Conservation (phyloP, 2,329 filamentous ascomycete genomes). For the Thielaviopsis populi region DNA sequence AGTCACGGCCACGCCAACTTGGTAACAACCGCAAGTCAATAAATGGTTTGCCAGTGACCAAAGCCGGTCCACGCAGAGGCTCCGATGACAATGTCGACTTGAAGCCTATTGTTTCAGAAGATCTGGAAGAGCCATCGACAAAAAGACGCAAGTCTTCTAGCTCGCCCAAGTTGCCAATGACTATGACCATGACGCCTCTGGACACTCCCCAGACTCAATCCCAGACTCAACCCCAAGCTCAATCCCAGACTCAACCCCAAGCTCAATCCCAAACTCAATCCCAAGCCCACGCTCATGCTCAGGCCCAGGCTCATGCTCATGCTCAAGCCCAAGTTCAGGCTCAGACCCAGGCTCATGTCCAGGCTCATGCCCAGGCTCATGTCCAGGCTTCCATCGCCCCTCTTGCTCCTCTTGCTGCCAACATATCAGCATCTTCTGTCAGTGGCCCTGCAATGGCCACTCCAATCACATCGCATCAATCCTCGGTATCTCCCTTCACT, state of each 20-base stretch:
- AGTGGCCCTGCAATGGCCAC: conserved; percentile 24
- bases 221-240: conserved; percentile 17
- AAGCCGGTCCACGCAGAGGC: background rate
- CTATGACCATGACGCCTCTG: conserved; percentile 67
- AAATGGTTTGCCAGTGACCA: background rate
- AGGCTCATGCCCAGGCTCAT: background rate
- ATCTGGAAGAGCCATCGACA: conserved; percentile 34
- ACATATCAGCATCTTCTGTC: background rate
- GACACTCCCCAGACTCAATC: conserved; percentile 37
- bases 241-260: background rate
- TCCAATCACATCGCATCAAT: conserved; percentile 22
- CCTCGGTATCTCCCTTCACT: conserved; percentile 39
- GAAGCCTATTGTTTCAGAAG: conserved; percentile 2
- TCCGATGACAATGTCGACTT: conserved; percentile 15
- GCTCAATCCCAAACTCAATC: conserved; percentile 19
- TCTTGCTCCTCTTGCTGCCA: conserved; percentile 17
- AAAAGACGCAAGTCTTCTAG: conserved; percentile 71
- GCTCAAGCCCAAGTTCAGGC: background rate
- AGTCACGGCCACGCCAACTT: conserved; percentile 21
- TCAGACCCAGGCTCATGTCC: background rate
- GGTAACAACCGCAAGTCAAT: conserved; percentile 16
- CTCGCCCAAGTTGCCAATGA: conserved; percentile 54
- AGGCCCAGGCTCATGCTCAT: background rate
- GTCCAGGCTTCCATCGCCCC: conserved; percentile 25
- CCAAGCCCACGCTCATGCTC: conserved; percentile 19